Conservation (phyloP, 2,329 filamentous ascomycete species). For the Dactylonectria macrodidyma region DNA sequence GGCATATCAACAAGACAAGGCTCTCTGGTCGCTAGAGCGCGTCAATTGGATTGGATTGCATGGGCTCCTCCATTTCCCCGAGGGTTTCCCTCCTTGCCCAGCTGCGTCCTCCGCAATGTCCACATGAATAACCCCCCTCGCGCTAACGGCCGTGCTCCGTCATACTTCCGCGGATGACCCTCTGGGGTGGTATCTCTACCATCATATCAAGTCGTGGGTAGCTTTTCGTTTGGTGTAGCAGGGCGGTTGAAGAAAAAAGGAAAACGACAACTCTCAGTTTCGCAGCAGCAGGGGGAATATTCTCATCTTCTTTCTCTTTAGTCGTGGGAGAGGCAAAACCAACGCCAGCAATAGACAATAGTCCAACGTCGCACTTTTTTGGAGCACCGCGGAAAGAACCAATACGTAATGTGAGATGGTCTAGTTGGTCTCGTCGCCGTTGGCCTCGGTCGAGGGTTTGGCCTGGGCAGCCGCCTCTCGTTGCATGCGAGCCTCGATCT, state of each 20-base stretch:
- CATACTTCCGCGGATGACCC: conserved; percentile 33
- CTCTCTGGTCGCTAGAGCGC: conserved; percentile 35
- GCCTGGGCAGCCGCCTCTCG: conserved; percentile 78
- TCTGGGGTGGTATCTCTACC: conserved; percentile 43
- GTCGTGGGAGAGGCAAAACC: conserved; percentile 59
- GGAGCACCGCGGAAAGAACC: conserved; percentile 52
- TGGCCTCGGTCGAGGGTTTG: conserved; percentile 62
- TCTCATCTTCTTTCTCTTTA: conserved; percentile 60
- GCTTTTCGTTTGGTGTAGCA: conserved; percentile 43
- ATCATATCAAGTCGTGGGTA: conserved; percentile 51
- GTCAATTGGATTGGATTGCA: conserved; percentile 41
- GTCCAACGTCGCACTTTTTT: conserved; percentile 60
- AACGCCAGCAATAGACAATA: conserved; percentile 65
- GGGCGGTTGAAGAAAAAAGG: conserved; percentile 52
- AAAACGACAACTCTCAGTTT: conserved; percentile 55
- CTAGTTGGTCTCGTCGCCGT: conserved; percentile 70
- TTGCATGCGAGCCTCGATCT: conserved; percentile 98
- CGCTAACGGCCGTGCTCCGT: conserved; percentile 35
- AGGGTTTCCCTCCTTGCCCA: conserved; percentile 40
- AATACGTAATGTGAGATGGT: conserved; percentile 47
- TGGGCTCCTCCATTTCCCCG: conserved; percentile 39
- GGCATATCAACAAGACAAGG: conserved; percentile 22
- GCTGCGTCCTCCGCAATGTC: conserved; percentile 42
- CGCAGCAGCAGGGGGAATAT: conserved; percentile 60
- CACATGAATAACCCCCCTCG: conserved; percentile 40